Evolutionary conservation across 139 green algal genomes (phyloP).

Genomic region (Micromonas commoda): DNA sequence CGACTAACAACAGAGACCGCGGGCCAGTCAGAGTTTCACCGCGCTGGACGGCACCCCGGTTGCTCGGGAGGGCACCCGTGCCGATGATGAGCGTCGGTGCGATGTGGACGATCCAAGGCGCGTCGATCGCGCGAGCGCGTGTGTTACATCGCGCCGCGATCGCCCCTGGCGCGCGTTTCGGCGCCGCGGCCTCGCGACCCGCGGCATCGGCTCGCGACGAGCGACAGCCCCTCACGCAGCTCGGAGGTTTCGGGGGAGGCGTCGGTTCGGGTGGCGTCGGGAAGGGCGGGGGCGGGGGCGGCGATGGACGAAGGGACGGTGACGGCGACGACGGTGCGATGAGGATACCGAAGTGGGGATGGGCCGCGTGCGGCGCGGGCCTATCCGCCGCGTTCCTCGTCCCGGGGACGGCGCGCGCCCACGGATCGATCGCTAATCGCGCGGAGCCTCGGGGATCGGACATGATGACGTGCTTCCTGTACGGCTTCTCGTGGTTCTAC

Average conservation of each 20-base stretch:
- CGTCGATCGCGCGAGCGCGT: not conserved
- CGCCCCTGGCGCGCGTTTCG: not conserved
- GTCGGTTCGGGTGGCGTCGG: not conserved
- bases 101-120: too few relatives aligned
- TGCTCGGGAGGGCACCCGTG: not conserved
- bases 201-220: not conserved
- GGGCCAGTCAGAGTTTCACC: not conserved
- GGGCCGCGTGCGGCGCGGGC: not conserved
- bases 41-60: not conserved
- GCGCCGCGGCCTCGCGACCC: not conserved
- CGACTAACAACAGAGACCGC: not conserved
- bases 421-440: not conserved
- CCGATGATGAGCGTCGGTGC: not conserved
- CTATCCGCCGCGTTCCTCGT: not conserved
- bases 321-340: not conserved
- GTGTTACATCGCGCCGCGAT: not conserved
- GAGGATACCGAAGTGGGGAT: not conserved
- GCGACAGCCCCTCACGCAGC: too few relatives aligned
- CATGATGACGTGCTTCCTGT: not conserved
- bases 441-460: not conserved
- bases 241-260: constrained; percentile 4
- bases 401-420: not conserved
- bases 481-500: constrained; percentile 20
- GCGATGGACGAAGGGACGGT: not conserved
- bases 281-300: not conserved